Evolutionary conservation across 306 rosid species (phyloP), one percentile per base, ranked within the genome.

Genomic region (Heteromeles arbutifolia): DNA sequence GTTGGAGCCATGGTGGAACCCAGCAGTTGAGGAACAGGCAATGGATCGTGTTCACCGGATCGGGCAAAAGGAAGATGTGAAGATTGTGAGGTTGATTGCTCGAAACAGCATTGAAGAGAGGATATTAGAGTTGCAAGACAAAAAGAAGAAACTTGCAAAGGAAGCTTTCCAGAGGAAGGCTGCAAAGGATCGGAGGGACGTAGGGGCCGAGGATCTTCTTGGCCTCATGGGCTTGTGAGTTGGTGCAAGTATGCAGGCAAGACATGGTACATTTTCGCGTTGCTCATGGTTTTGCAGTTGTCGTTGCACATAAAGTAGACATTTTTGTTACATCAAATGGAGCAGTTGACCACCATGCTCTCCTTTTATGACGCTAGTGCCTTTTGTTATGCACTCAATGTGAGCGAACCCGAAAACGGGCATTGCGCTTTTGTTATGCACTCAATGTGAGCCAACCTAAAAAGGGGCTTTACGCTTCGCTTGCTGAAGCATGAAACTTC

Each of bases 1-100:
- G 41, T 84, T 91, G 80, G 98, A 93, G 83, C 98, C 98, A 12
- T 93, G 98, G 98, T 93, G 96, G 98, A 89, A 93, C 73, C 92
- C 92, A 1, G 96, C 90, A 4, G 88, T 91, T n/a, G 98, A 93
- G 82, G 97, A 89, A 74, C 98, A 91, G 24, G 96, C 97, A 31
- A 93, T 91, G 91, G 96, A 91, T 66, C 91, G 96, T 4, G 86
- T 89, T 39, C 97, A 91, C 80, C 88, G 97, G 74, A 88, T 93
- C 11, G 98, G 98, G 59, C 98, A 93, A 82, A 86, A 81, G 64
- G 87, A 90, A 69, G 74, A 82, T 19, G 98, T 93, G 76, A 91
- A 88, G 80, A 77, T 93, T 71, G 84, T 91, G n/a, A 87, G 96
- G 74, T 59, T 93, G 75, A 84, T 93, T 61, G 89, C 87, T 80